These are phyloP conservation scores for Aspergillus mulundensis DNA, from an alignment of 495 filamentous ascomycete species.

Conservation along the genomic window DNA sequence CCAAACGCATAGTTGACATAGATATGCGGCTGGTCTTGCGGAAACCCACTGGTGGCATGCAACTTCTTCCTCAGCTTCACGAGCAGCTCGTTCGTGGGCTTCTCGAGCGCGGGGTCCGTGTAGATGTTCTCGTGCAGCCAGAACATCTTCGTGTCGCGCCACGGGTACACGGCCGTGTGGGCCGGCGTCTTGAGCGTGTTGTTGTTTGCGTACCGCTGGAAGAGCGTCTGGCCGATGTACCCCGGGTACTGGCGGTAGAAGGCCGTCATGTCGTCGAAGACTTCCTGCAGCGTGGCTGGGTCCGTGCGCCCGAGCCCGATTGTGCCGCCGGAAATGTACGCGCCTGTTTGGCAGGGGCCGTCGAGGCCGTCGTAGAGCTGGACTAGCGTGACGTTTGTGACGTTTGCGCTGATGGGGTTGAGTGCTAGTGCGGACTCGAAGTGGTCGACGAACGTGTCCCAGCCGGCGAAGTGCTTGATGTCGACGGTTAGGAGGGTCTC, in stretches of 20 bases:
- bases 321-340: not conserved
- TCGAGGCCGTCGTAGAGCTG: too few species aligned
- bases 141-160: not conserved
- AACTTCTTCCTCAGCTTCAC: not conserved
- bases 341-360: too few species aligned
- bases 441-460: too few species aligned
- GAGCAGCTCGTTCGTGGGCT: too few species aligned
- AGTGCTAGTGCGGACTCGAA: too few species aligned
- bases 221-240: not conserved
- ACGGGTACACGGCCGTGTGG: not conserved
- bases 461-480: not conserved
- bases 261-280: not conserved
- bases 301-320: not conserved
- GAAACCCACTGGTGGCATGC: too few species aligned
- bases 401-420: too few species aligned
- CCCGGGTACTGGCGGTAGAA: not conserved
- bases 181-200: not conserved
- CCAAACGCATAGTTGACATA: slow-evolving; percentile 38
- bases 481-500: not conserved
- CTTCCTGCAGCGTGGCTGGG: not conserved
- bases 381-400: too few species aligned
- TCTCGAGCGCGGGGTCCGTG: not conserved
- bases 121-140: not conserved
- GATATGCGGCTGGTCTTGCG: not conserved
- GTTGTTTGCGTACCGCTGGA: not conserved